Evolutionary conservation across 2,329 filamentous ascomycete species (phyloP).

Genomic region (Beauveria rudraprayagi): DNA sequence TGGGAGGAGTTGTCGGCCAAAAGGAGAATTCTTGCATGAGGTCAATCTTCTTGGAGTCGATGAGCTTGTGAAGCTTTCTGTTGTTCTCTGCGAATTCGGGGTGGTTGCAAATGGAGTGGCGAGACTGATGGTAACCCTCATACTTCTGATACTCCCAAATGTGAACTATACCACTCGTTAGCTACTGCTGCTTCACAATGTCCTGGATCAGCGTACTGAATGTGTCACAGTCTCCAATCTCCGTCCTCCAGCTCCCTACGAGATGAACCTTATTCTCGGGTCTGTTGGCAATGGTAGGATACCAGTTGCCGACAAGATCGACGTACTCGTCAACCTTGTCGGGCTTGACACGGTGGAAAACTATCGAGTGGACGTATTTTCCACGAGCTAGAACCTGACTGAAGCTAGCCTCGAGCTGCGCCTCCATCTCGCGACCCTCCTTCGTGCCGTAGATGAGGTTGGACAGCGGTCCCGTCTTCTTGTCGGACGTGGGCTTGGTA

Average conservation of each 20-base stretch:
- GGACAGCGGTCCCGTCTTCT: conserved; percentile 65
- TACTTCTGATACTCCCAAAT: conserved; percentile 99
- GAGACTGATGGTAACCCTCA: conserved; percentile 86
- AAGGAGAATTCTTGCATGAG: conserved; percentile 99
- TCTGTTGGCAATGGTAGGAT: conserved; percentile 76
- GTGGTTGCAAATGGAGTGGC: conserved; percentile 75
- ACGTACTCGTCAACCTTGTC: conserved; percentile 95
- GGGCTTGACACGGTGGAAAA: conserved; percentile 91
- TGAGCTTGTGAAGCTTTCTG: conserved; percentile 73
- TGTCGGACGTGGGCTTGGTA: conserved; percentile 43
- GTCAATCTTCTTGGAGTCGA: conserved; percentile 76
- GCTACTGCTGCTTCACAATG: background rate
- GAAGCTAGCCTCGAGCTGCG: conserved; percentile 93
- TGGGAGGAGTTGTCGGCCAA: conserved; percentile 92
- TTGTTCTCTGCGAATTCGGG: conserved; percentile 82
- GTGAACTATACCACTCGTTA: conserved; percentile 58
- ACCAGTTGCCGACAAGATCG: conserved; percentile 81
- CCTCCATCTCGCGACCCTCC: conserved; percentile 87
- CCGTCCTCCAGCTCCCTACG: conserved; percentile 95
- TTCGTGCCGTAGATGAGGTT: conserved; percentile 95
- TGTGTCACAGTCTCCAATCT: conserved; percentile 94
- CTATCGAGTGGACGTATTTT: conserved; percentile 97
- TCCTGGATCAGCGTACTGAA: conserved; percentile 60
- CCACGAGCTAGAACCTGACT: conserved; percentile 89
- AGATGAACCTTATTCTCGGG: conserved; percentile 91